Evolutionary conservation across 441 rosid genomes (phyloP), one percentile per base, ranked within the genome.

Genomic region (Jatropha multifida): DNA sequence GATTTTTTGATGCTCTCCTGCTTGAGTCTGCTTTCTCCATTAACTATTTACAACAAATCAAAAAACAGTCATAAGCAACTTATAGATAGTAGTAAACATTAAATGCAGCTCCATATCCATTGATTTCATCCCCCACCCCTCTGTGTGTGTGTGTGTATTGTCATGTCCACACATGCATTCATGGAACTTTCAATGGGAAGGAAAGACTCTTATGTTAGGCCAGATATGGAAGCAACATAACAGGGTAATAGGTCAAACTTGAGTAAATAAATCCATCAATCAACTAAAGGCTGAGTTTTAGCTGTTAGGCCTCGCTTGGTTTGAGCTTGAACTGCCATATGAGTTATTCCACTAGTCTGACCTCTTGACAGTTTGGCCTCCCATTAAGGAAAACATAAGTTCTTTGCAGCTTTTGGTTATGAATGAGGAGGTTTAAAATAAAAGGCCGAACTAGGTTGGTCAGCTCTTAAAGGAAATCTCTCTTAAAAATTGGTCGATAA

Each of bases 21-120:
- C 97, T 96, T 7, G 98, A 90, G 82, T 96, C 99, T 59, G 97
- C 99, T 80, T 90, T 90, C 92, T 96, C 99, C 99, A 96, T 96
- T 81, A 88, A 90, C 99, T 96, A 80, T 75, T 20, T 7, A 80
- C 64, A 59, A 49, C 20, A 76, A 79, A 62, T 60, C 26, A 80
- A 75, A 72, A 68, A 80, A 38, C 3, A 58, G 15, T 69, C 44
- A 74, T 20, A 73, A 69, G 54, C 72, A 58, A 49, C 32, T 41
- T 52, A 69, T 38, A 74, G 71, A 59, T 17, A 14, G 13, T 48
- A 14, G 18, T 23, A 65, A 51, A 23, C 13, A 32, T 27, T 37
- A 48, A 51, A 23, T 49, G 23, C 18, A 61, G 51, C 6, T 20
- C 44, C 18, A 61, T 41, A 18, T 20, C 27, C 58, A 32, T 20